Evolutionary conservation across 1,139 yeast genomes (phyloP), one percentile per base, ranked within the genome.

Genomic region (Yamadazyma triangularis): DNA sequence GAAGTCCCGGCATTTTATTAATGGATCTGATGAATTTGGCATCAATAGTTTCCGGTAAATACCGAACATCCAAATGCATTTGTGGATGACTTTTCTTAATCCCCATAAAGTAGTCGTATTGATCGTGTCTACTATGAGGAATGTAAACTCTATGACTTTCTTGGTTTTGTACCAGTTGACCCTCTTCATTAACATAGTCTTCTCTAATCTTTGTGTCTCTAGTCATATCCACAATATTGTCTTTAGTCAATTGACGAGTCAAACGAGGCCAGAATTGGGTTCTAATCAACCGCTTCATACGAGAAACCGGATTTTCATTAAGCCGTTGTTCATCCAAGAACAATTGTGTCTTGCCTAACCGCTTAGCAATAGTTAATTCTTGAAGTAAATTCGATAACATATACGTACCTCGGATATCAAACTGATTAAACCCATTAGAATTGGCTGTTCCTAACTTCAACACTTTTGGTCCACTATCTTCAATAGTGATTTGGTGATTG

Each of bases 381-480:
- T 89, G 96, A 35, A 89, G 67, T 32, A 89, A 60, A 54, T 89
- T 89, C 1, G 95, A 83, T 32, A 89, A 65, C 91, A 85, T 85
- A 51, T 89, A 89, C 0, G 96, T 88, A 10, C 97, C 97, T 41
- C 95, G 65, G 32, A 89, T 70, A 33, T 81, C 86, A 27, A 75
- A 70, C 45, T 77, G 80, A 27, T 76, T 78, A 56, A 60, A 84
- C 2, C 96, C 96, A 44, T 80, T 76, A 2, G 95, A 85, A 51
- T 84, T 84, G 28, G 79, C 86, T 0, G 96, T 86, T 5, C 95
- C 95, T 25, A 88, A 65, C 42, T 78, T 71, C 41, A 87, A 64
- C 11, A 84, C 93, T 51, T 88, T 88, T n/a, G 96, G 96, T 0
- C 96, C 96, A 3, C 78, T 73, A 53, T 88, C 96, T 49, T 88